These are phyloP conservation scores for Aspergillus aculeatinus DNA, from an alignment of 2,329 filamentous ascomycete species.

Conservation along the genomic window DNA sequence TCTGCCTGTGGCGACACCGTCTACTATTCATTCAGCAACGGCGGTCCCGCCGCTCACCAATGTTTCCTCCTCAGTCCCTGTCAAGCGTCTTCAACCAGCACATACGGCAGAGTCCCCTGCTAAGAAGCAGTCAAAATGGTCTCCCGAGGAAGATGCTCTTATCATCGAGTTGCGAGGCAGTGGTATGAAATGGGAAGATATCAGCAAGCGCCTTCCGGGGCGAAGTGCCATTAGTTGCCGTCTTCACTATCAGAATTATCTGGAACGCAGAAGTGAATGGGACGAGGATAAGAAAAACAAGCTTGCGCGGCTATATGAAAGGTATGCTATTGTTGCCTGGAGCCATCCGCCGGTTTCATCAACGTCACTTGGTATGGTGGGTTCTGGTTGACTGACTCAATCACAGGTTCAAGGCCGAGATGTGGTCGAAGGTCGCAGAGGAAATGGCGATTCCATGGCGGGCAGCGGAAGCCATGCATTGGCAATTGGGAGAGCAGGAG, in stretches of 20 bases:
- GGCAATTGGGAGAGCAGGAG: slow-evolving; percentile 89
- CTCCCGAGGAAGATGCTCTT: slow-evolving; percentile 83
- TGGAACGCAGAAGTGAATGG: slow-evolving; percentile 90
- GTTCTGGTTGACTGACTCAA: slow-evolving; percentile 12
- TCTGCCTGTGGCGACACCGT: slow-evolving; percentile 25
- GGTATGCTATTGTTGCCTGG: slow-evolving; percentile 58
- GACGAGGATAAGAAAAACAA: slow-evolving; percentile 98
- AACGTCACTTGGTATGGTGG: slow-evolving; percentile 8
- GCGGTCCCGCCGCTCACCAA: slow-evolving; percentile 33
- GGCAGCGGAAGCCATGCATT: slow-evolving; percentile 96
- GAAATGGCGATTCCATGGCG: slow-evolving; percentile 96
- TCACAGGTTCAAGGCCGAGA: slow-evolving; percentile 87
- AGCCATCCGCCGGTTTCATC: slow-evolving; percentile 2
- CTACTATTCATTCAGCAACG: slow-evolving; percentile 22
- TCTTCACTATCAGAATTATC: slow-evolving; percentile 94
- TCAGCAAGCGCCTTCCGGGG: slow-evolving; percentile 84
- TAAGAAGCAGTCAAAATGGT: slow-evolving; percentile 98
- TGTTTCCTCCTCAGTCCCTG: slow-evolving; percentile 28
- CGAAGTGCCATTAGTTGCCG: slow-evolving; percentile 92
- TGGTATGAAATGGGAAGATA: slow-evolving; percentile 99
- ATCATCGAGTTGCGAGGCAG: slow-evolving; percentile 88
- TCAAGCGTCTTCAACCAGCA: slow-evolving; percentile 47
- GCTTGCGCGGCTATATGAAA: slow-evolving; percentile 88
- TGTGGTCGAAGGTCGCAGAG: slow-evolving; percentile 95
- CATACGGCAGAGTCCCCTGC: slow-evolving; percentile 64